Conservation (phyloP, 495 filamentous ascomycete species). For the Entonaema liquescens region DNA sequence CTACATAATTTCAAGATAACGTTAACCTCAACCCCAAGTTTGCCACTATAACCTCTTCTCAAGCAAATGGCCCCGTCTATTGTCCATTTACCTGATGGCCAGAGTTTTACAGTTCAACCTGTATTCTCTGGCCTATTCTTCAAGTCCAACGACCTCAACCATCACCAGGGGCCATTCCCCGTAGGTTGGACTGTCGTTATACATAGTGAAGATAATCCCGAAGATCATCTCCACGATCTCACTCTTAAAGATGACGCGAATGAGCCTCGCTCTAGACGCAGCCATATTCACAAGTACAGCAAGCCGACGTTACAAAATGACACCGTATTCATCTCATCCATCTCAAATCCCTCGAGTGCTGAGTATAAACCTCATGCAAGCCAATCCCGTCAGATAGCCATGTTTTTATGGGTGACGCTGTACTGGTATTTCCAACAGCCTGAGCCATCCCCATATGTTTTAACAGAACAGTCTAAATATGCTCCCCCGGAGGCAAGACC, state of each 20-base stretch:
- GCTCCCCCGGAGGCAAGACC: slow-evolving; percentile 76
- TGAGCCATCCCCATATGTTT: slow-evolving; percentile 62
- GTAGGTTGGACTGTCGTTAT: slow-evolving; percentile 89
- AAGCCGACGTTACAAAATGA: slow-evolving; percentile 79
- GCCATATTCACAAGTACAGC: slow-evolving; percentile 70
- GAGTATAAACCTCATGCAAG: slow-evolving; percentile 83
- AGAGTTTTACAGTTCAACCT: slow-evolving; percentile 78
- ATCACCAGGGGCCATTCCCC: slow-evolving; percentile 74
- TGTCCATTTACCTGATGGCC: slow-evolving; percentile 84
- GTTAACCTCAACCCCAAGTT: neutral
- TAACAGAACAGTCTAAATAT: slow-evolving; percentile 66
- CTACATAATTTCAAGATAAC: neutral
- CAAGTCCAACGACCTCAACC: slow-evolving; percentile 78
- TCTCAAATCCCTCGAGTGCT: slow-evolving; percentile 79
- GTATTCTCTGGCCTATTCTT: slow-evolving; percentile 91
- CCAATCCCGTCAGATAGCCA: slow-evolving; percentile 84
- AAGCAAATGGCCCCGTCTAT: slow-evolving; percentile 51
- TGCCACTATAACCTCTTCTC: slow-evolving; percentile 3
- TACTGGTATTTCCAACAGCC: slow-evolving; percentile 97
- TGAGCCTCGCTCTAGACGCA: slow-evolving; percentile 34
- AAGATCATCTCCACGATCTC: slow-evolving; percentile 37
- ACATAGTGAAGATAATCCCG: slow-evolving; percentile 69
- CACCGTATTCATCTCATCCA: slow-evolving; percentile 87
- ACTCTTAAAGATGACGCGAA: slow-evolving; percentile 36
- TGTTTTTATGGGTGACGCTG: slow-evolving; percentile 95